A percentile compares a stretch with the other conserved stretches of the same genome.
Evolutionary conservation across 495 filamentous ascomycete genomes (phyloP).

Genomic region (Daldinia grandis): DNA sequence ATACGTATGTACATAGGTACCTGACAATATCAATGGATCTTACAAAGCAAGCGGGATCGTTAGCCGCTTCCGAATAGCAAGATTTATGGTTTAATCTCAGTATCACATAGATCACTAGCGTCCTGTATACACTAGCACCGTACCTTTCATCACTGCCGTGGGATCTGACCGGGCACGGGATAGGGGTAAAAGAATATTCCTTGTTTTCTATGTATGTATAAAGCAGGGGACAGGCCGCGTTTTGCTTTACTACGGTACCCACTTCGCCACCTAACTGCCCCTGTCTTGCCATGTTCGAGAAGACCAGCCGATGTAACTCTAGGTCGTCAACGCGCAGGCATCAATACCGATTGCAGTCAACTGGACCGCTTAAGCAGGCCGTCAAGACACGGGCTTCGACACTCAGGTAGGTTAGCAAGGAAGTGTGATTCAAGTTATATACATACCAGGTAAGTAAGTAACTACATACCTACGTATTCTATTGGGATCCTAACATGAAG

Average conservation of each 20-base stretch:
- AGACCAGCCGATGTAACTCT: conserved; percentile 25
- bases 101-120: too few species aligned
- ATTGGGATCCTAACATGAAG: too few species aligned
- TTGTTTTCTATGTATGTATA: too few species aligned
- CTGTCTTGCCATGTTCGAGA: conserved; percentile 22
- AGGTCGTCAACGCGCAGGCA: conserved; percentile 8
- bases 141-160: not conserved
- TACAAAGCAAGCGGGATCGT: too few species aligned
- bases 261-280: not conserved
- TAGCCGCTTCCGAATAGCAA: too few species aligned
- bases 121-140: too few species aligned
- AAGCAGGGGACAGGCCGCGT: conserved; percentile 2
- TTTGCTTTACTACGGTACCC: conserved; percentile 8
- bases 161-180: not conserved
- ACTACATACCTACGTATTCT: not conserved
- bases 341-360: conserved; percentile 19
- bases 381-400: conserved; percentile 1
- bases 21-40: too few species aligned
- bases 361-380: conserved; percentile 9
- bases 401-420: too few species aligned
- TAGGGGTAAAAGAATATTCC: too few species aligned
- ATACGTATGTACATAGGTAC: too few species aligned
- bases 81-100: too few species aligned
- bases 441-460: too few species aligned
- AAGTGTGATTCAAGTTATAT: not conserved